A percentile compares a stretch with the other conserved stretches of the same genome.
Conservation (phyloP, 164 flowering plant species). For the Platanus orientalis region DNA sequence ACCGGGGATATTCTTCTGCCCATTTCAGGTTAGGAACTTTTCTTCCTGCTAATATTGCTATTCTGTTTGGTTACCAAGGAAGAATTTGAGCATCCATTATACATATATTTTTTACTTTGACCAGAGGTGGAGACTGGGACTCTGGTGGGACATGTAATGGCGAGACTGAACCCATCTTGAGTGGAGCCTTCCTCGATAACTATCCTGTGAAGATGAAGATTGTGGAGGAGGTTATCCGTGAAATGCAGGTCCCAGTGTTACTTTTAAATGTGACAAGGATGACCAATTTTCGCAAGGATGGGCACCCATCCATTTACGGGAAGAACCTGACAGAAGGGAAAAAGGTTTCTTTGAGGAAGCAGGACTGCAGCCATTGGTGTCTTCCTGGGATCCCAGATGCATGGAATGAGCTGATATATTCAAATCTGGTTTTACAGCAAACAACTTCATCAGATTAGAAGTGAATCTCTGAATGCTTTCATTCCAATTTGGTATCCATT, state of each 20-base stretch:
- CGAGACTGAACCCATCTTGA: slow-evolving; percentile 60
- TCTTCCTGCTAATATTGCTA: not conserved
- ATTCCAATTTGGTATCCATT: too few species aligned
- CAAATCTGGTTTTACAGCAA: slow-evolving; percentile 31
- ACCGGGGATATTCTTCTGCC: slow-evolving; percentile 89
- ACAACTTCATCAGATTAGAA: too few species aligned
- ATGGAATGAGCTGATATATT: slow-evolving; percentile 93
- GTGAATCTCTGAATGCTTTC: too few species aligned
- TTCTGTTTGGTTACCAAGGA: not conserved
- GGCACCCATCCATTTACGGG: slow-evolving; percentile 85
- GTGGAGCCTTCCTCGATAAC: slow-evolving; percentile 53
- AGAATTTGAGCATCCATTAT: too few species aligned
- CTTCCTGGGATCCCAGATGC: slow-evolving; percentile 97
- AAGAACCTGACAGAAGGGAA: slow-evolving; percentile 34
- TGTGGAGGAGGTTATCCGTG: slow-evolving; percentile 67
- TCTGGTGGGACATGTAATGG: slow-evolving; percentile 92
- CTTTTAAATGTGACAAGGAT: slow-evolving; percentile 69
- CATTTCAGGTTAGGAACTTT: slow-evolving; percentile 66
- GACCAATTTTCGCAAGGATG: slow-evolving; percentile 89
- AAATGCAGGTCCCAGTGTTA: slow-evolving; percentile 50
- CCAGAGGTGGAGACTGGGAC: slow-evolving; percentile 99
- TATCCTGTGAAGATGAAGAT: slow-evolving; percentile 87
- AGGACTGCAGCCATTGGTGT: slow-evolving; percentile 99
- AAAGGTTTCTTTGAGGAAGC: slow-evolving; percentile 54
- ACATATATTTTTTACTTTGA: not conserved